Evolutionary conservation across 768 basidiomycete species (phyloP), one percentile per base, ranked within the genome.

Genomic region (Crassisporium funariophilum): DNA sequence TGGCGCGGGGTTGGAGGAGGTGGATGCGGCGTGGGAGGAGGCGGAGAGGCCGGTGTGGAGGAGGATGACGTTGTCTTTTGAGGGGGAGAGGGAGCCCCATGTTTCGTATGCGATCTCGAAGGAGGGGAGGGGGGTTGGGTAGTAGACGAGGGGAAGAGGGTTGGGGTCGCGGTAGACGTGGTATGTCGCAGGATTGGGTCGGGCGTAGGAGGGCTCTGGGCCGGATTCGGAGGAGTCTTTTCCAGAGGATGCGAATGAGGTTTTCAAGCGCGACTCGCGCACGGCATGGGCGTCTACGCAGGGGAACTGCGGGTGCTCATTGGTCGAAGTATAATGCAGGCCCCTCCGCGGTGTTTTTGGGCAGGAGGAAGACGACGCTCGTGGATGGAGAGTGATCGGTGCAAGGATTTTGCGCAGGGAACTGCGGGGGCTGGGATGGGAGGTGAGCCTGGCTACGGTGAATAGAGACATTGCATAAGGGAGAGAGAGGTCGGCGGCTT

Each of bases 101-200:
- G 97, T 91, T 72, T 99, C 97, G 76, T 98, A 99, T 0, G 97
- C 97, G 47, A 98, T 79, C 54, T 91, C 82, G 56, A 93, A 85
- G 5, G 82, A 70, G 1, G 86, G 81, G 0, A 95, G 75, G 1
- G 79, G 71, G 2, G 64, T 55, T 1, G 72, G 50, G 1, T 71
- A 66, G 47, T 84, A 78, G 4, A 82, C 76, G 21, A 95, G 77
- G 0, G 76, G 73, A n/a, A 95, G 70, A 0, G 88, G 84, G 2
- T 57, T 54, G 0, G 63, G 53, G 57, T 90, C 84, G 50, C 78
- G 79, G 61, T 86, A 95, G 19, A 78, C 65, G 31, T 78, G 68
- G 74, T 95, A 97, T 0, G 84, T 79, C 4, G 77, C 65, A 0
- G 91, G 91, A 48, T 73, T 86, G 0, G 90, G 90, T 9, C 90